Conservation (phyloP, 2,329 filamentous ascomycete genomes). For the Magnaporthiopsis poae region DNA sequence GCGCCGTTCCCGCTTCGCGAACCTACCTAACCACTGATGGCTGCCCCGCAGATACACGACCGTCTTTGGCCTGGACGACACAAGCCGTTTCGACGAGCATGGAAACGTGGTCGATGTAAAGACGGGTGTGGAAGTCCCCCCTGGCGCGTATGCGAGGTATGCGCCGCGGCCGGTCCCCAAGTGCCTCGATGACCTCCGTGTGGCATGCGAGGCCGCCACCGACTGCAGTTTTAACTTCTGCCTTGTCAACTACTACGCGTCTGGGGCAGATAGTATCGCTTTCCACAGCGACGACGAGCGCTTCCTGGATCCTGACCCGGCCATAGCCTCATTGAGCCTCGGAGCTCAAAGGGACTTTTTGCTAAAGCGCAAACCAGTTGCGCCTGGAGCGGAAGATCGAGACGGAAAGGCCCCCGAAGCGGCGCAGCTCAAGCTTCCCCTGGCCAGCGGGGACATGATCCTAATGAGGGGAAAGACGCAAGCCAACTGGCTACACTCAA, state of each 20-base stretch:
- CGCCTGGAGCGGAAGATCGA: background rate
- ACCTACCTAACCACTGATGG: background rate
- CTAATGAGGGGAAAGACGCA: constrained; percentile 71
- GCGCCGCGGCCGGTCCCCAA: constrained; percentile 59
- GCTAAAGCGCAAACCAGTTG: constrained; percentile 59
- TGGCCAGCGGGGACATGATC: constrained; percentile 70
- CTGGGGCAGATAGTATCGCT: constrained; percentile 64
- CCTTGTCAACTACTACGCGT: constrained; percentile 75
- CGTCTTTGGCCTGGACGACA: constrained; percentile 51
- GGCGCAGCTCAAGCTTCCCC: constrained; percentile 38
- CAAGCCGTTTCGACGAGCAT: constrained; percentile 45
- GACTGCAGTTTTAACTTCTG: constrained; percentile 66
- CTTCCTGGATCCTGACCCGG: constrained; percentile 59
- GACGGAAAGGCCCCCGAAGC: constrained; percentile 17
- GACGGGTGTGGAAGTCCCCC: constrained; percentile 28
- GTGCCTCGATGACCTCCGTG: constrained; percentile 53
- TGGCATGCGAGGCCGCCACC: constrained; percentile 55
- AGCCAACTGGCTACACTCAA: constrained; percentile 64
- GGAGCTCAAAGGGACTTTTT: constrained; percentile 66
- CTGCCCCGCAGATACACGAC: constrained; percentile 34
- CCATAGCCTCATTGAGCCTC: constrained; percentile 65
- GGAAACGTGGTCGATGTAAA: constrained; percentile 35
- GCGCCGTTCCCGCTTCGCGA: background rate
- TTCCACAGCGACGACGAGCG: constrained; percentile 74
- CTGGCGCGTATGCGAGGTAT: constrained; percentile 45